These are phyloP conservation scores for Tetrahymena thermophila DNA, from an alignment of 73 alveolate genomes.

Conservation along the genomic window DNA sequence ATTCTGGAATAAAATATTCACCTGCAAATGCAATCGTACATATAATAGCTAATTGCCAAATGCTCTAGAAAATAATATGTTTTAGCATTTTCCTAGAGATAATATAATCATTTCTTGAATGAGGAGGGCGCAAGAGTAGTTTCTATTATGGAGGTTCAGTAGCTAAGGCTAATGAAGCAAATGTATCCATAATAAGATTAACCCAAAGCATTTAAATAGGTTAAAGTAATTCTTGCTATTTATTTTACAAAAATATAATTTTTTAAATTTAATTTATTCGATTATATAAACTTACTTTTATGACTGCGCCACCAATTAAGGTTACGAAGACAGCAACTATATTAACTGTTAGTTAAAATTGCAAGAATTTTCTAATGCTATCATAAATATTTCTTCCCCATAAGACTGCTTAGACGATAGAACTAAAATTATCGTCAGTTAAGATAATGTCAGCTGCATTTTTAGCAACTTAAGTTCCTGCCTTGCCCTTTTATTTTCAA, in stretches of 20 bases:
- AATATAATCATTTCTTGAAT: slow-evolving; percentile 75
- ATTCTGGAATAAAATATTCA: slow-evolving; percentile 39
- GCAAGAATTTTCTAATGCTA: slow-evolving; percentile 84
- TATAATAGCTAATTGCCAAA: slow-evolving; percentile 59
- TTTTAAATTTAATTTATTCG: not conserved
- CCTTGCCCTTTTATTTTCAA: slow-evolving; percentile 48
- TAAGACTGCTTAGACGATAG: slow-evolving; percentile 80
- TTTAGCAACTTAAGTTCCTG: slow-evolving; percentile 95
- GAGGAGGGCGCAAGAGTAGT: slow-evolving; percentile 78
- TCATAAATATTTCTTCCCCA: slow-evolving; percentile 96
- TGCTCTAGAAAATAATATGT: slow-evolving; percentile 67
- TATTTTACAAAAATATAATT: not conserved
- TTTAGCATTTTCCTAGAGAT: slow-evolving; percentile 85
- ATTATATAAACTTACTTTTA: not conserved
- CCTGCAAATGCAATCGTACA: slow-evolving; percentile 50
- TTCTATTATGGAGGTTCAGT: slow-evolving; percentile 92
- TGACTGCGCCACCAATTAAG: slow-evolving; percentile 73
- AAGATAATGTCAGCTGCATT: slow-evolving; percentile 90
- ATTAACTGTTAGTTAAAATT: slow-evolving; percentile 87
- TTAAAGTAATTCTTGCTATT: slow-evolving; percentile 62
- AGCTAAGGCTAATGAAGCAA: slow-evolving; percentile 93
- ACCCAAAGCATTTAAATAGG: slow-evolving; percentile 94
- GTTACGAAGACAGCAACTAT: slow-evolving; percentile 75
- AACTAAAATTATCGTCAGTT: slow-evolving; percentile 87
- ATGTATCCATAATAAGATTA: slow-evolving; percentile 93